Evolutionary conservation across 331 rosid species (phyloP).

Genomic region (Malus hybrid): DNA sequence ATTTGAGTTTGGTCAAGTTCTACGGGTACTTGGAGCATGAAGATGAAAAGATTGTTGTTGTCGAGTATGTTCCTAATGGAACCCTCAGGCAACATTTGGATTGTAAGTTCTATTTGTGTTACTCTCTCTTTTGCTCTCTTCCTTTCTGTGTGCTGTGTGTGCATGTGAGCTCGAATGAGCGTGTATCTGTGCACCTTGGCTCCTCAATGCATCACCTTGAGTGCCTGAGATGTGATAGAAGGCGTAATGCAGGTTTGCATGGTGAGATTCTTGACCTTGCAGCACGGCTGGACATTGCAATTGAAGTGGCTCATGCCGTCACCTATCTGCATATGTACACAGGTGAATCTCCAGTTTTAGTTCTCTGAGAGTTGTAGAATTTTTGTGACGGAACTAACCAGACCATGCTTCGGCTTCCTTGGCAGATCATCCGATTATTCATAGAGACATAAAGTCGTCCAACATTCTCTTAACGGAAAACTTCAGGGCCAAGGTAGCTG

Average conservation of each 20-base stretch:
- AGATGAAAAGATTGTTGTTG: constrained; percentile 72
- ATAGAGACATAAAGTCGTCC: constrained; percentile 92
- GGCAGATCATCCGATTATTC: constrained; percentile 91
- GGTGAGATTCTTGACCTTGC: constrained; percentile 67
- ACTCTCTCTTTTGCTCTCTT: not conserved
- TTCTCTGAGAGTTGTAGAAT: constrained; percentile 1
- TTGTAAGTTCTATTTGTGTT: constrained; percentile 45
- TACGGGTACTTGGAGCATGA: constrained; percentile 70
- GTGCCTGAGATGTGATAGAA: constrained; percentile 17
- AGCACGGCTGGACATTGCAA: constrained; percentile 77
- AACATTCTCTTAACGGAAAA: constrained; percentile 82
- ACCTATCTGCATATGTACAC: constrained; percentile 95
- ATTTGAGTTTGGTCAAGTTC: constrained; percentile 75
- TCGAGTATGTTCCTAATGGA: constrained; percentile 90
- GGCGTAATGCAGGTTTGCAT: constrained; percentile 46
- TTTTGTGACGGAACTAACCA: constrained; percentile 15
- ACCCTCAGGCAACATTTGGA: constrained; percentile 90
- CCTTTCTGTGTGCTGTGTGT: not conserved
- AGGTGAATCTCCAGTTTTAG: constrained; percentile 30
- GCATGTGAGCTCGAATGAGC: no score
- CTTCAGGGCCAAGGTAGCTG: constrained; percentile 88
- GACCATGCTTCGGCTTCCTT: constrained; percentile 2
- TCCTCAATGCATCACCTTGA: not conserved
- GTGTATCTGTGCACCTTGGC: not conserved
- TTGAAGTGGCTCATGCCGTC: constrained; percentile 90